Percentiles rank a stretch among this genome's conserved stretches.
These are phyloP conservation scores for Colletotrichum karsti DNA, from an alignment of 2,329 filamentous ascomycete species.

Conservation along the genomic window DNA sequence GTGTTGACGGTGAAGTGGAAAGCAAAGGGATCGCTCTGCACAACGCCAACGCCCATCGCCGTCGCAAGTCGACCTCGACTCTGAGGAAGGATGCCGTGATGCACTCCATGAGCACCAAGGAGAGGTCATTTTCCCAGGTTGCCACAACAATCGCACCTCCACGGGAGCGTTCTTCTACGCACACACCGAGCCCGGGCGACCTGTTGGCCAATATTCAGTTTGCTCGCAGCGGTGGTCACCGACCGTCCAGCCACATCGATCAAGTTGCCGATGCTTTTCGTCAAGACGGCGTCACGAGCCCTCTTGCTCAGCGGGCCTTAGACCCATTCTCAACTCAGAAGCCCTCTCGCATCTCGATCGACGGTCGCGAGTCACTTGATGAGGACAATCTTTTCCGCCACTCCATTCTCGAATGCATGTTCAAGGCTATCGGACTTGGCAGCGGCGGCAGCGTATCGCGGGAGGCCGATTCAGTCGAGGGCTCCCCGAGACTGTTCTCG, in stretches of 20 bases:
- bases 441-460: constrained; percentile 71
- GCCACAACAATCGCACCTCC: constrained; percentile 49
- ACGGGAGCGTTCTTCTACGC: constrained; percentile 50
- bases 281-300: constrained; percentile 49
- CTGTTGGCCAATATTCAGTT: constrained; percentile 81
- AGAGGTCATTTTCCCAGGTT: constrained; percentile 53
- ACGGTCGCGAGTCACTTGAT: constrained; percentile 83
- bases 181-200: constrained; percentile 76
- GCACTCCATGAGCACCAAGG: constrained; percentile 65
- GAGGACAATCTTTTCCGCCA: constrained; percentile 90
- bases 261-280: constrained; percentile 38
- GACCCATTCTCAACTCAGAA: constrained; percentile 65
- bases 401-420: constrained; percentile 93
- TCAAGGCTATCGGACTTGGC: constrained; percentile 88
- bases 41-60: constrained; percentile 73
- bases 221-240: constrained; percentile 66
- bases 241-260: constrained; percentile 38
- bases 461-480: constrained; percentile 80
- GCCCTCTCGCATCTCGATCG: constrained; percentile 59
- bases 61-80: constrained; percentile 76
- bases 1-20: constrained; percentile 81
- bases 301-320: constrained; percentile 59
- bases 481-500: constrained; percentile 84
- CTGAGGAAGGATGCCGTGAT: constrained; percentile 83
- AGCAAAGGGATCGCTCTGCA: constrained; percentile 95